phyloP scores from a whole-genome alignment of 108 stramenopile species.

The Conticribra guillardii region DNA sequence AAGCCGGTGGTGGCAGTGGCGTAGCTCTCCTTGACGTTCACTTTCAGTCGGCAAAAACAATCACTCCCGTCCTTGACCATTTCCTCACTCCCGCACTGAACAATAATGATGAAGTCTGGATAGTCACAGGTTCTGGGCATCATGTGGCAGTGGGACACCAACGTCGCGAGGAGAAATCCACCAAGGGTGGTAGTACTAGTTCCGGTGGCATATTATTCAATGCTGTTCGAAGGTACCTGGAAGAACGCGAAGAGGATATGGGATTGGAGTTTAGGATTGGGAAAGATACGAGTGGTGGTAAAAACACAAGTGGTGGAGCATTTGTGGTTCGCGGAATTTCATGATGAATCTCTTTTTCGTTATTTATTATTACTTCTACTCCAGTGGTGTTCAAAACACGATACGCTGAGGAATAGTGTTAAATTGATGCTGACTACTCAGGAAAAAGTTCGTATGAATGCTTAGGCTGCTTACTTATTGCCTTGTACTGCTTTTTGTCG shows the following conservation, averaged over 20 bases:
- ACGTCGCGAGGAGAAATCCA: slow-evolving; percentile 38
- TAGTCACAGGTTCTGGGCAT: slow-evolving; percentile 43
- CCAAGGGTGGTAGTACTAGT: slow-evolving; percentile 11
- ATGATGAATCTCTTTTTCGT: not conserved
- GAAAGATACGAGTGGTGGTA: slow-evolving; percentile 37
- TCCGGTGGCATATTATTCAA: slow-evolving; percentile 51
- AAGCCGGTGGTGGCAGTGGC: too few relatives aligned
- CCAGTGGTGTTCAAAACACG: too few relatives aligned
- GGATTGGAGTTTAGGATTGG: slow-evolving; percentile 40
- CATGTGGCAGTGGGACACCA: slow-evolving; percentile 51
- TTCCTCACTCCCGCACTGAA: slow-evolving; percentile 39
- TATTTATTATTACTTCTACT: too few relatives aligned
- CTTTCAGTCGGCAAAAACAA: slow-evolving; percentile 53
- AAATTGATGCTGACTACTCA: too few relatives aligned
- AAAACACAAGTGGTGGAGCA: slow-evolving; percentile 43
- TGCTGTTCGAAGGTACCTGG: slow-evolving; percentile 41
- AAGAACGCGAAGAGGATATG: slow-evolving; percentile 33
- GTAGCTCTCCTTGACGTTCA: slow-evolving; percentile 49
- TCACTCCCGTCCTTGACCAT: slow-evolving; percentile 39
- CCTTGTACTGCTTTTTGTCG: too few relatives aligned
- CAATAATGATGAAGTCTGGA: slow-evolving; percentile 44
- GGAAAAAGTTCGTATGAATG: too few relatives aligned
- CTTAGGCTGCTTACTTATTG: too few relatives aligned
- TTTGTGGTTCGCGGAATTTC: slow-evolving; percentile 40
- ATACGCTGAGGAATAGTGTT: too few relatives aligned